phyloP scores from a whole-genome alignment of 164 flowering plant genomes.

The Aristolochia californica region DNA sequence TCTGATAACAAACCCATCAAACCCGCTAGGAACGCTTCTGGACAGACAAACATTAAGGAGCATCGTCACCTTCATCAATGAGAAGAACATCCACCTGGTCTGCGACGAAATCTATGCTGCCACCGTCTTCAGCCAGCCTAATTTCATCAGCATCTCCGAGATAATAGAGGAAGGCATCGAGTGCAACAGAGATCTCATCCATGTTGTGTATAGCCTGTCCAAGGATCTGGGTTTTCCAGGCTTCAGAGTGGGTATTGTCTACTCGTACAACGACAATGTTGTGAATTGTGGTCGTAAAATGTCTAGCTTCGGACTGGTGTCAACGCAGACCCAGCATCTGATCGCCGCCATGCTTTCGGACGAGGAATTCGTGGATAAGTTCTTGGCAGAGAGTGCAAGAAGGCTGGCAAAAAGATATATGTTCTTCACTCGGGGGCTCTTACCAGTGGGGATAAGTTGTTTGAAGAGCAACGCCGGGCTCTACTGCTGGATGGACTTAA shows the following conservation, averaged over 20 bases:
- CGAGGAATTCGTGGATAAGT: conserved; percentile 31
- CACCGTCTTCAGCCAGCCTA: conserved; percentile 34
- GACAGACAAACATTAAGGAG: conserved; percentile 28
- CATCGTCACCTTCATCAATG: conserved; percentile 53
- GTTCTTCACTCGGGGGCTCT: conserved; percentile 4
- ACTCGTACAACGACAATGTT: conserved; percentile 47
- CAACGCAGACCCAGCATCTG: conserved; percentile 56
- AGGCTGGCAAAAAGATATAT: conserved; percentile 26
- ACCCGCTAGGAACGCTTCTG: conserved; percentile 63
- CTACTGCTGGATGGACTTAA: conserved; percentile 78
- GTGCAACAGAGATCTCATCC: conserved; percentile 47
- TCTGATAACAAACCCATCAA: conserved; percentile 70
- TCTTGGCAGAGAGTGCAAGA: conserved; percentile 23
- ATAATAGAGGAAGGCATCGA: conserved; percentile 26
- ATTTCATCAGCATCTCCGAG: conserved; percentile 68
- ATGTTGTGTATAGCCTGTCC: conserved; percentile 70
- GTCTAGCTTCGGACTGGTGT: conserved; percentile 54
- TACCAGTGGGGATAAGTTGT: conserved; percentile 32
- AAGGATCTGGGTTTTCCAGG: conserved; percentile 75
- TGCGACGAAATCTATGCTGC: conserved; percentile 77
- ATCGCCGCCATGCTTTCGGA: conserved; percentile 55
- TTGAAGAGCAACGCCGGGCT: conserved; percentile 71
- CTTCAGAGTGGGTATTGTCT: conserved; percentile 56
- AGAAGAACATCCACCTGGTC: conserved; percentile 69
- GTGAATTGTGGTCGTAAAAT: conserved; percentile 47